A percentile compares a stretch with the other conserved stretches of the same genome.
phyloP scores from a whole-genome alignment of 2,329 filamentous ascomycete species.

The Raffaelea ambrosiae region DNA sequence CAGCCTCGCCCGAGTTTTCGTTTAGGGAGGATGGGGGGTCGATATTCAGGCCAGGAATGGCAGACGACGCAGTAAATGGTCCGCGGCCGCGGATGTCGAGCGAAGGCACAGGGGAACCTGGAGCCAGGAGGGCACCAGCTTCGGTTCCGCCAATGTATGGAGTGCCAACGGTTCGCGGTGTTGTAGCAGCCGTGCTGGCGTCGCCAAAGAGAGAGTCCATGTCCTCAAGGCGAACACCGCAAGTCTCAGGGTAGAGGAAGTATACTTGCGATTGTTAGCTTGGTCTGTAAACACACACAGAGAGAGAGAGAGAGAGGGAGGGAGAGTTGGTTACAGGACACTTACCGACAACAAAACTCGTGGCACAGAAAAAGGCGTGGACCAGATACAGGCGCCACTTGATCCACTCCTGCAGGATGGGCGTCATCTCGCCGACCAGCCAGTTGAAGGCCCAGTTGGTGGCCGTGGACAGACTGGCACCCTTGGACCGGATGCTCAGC shows the following conservation, averaged over 20 bases:
- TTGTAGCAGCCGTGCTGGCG: conserved; percentile 70
- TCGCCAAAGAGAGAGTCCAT: conserved; percentile 96
- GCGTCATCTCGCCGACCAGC: conserved; percentile 92
- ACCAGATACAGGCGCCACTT: conserved; percentile 90
- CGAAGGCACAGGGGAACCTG: conserved; percentile 70
- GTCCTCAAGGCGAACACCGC: conserved; percentile 88
- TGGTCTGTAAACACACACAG: not conserved
- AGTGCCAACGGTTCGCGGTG: conserved; percentile 68
- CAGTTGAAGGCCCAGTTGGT: conserved; percentile 99
- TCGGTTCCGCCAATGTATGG: conserved; percentile 65
- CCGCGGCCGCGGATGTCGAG: conserved; percentile 57
- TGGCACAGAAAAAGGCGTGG: conserved; percentile 93
- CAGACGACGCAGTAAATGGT: conserved; percentile 49
- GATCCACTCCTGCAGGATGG: conserved; percentile 84
- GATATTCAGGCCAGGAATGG: conserved; percentile 74
- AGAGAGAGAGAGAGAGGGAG: conserved; percentile 80
- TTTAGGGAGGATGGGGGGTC: conserved; percentile 61
- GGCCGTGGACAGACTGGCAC: conserved; percentile 89
- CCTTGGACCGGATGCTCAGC: conserved; percentile 92
- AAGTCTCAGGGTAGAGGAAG: conserved; percentile 95
- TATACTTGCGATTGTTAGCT: conserved; percentile 54
- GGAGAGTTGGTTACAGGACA: conserved; percentile 17
- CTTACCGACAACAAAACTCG: conserved; percentile 93
- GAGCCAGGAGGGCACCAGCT: conserved; percentile 70
- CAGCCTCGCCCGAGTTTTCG: not conserved